Percentiles rank a stretch among this genome's conserved stretches.
Evolutionary conservation across 495 filamentous ascomycete species (phyloP).

Genomic region (Aspergillus sclerotiicarbonarius): DNA sequence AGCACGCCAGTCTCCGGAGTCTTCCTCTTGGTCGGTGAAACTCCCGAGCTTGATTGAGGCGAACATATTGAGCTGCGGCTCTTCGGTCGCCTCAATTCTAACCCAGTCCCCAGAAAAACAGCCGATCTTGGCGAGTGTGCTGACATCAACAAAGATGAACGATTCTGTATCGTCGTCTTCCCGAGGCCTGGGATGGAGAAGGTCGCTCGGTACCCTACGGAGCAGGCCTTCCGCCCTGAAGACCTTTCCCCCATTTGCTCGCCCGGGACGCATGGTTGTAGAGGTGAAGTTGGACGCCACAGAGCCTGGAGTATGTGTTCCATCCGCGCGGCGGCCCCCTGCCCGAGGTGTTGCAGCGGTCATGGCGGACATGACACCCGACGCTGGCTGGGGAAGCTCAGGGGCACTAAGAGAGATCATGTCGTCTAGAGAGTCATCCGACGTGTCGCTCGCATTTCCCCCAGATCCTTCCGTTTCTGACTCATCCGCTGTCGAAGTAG

Average conservation of each 20-base stretch:
- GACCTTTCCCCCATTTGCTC: slow-evolving; percentile 52
- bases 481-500: slow-evolving; percentile 52
- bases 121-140: slow-evolving; percentile 77
- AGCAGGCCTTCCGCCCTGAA: slow-evolving; percentile 82
- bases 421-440: slow-evolving; percentile 74
- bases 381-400: slow-evolving; percentile 63
- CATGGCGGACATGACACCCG: slow-evolving; percentile 68
- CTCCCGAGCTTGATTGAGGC: slow-evolving; percentile 50
- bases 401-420: slow-evolving; percentile 83
- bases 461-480: slow-evolving; percentile 48
- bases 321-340: slow-evolving; percentile 59
- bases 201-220: slow-evolving; percentile 66
- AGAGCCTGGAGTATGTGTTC: slow-evolving; percentile 73
- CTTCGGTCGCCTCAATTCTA: slow-evolving; percentile 69
- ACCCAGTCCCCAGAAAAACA: slow-evolving; percentile 99
- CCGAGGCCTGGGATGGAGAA: slow-evolving; percentile 78
- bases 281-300: slow-evolving; percentile 83
- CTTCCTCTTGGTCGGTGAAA: slow-evolving; percentile 45
- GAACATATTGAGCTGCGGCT: slow-evolving; percentile 56
- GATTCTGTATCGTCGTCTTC: slow-evolving; percentile 86
- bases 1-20: slow-evolving; percentile 64
- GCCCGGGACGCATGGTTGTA: slow-evolving; percentile 67
- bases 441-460: slow-evolving; percentile 60
- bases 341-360: slow-evolving; percentile 71
- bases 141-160: slow-evolving; percentile 83